Percentiles rank a stretch among this genome's conserved stretches.
These are phyloP conservation scores for Myriosclerotinia curreyana DNA, from an alignment of 2,329 filamentous ascomycete species.

Conservation along the genomic window DNA sequence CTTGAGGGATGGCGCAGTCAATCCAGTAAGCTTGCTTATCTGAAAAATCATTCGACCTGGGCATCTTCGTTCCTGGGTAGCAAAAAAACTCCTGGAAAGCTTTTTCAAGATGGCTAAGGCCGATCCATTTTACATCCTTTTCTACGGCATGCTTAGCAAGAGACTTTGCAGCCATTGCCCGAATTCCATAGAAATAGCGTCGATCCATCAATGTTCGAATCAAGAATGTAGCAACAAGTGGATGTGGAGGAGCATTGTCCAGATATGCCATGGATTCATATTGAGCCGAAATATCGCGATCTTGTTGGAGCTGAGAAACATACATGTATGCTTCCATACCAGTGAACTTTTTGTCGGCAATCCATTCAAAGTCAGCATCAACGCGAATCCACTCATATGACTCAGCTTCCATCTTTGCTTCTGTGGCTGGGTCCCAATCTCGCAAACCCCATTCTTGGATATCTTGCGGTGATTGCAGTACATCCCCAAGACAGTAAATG, in stretches of 20 bases:
- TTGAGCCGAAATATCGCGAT: constrained; percentile 91
- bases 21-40: constrained; percentile 83
- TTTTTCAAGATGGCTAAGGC: constrained; percentile 78
- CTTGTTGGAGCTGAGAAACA: constrained; percentile 93
- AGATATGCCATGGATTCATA: constrained; percentile 75
- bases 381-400: constrained; percentile 98
- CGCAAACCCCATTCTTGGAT: constrained; percentile 77
- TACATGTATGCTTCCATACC: constrained; percentile 97
- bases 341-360: constrained; percentile 73
- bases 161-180: constrained; percentile 76
- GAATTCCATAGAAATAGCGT: constrained; percentile 91
- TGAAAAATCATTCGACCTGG: constrained; percentile 84
- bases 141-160: constrained; percentile 70
- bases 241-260: constrained; percentile 62
- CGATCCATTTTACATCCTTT: constrained; percentile 69
- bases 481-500: constrained; percentile 88
- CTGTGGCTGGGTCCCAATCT: constrained; percentile 87
- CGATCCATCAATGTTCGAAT: constrained; percentile 85
- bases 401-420: constrained; percentile 88
- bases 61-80: constrained; percentile 71
- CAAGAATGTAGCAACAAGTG: constrained; percentile 83
- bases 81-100: constrained; percentile 89
- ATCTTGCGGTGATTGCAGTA: constrained; percentile 79
- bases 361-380: constrained; percentile 98
- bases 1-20: constrained; percentile 76